Conservation (phyloP, 2,329 filamentous ascomycete species). For the Aspergillus felis region DNA sequence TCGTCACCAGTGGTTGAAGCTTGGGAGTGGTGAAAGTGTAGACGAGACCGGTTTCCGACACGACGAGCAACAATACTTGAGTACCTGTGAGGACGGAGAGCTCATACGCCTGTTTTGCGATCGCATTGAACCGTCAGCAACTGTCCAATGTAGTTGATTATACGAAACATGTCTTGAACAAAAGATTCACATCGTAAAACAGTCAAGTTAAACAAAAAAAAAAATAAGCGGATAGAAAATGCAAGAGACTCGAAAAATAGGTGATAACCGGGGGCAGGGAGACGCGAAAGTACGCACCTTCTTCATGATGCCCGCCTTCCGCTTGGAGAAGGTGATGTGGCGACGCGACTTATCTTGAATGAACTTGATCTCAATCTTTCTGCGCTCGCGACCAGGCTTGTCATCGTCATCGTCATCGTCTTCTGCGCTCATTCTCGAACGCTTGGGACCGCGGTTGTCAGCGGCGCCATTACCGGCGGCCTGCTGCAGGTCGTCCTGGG, state of each 20-base stretch:
- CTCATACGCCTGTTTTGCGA: constrained; percentile 74
- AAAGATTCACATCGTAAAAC: background rate
- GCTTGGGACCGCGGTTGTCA: constrained; percentile 83
- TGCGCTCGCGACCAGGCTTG: constrained; percentile 93
- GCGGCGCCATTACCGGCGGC: constrained; percentile 64
- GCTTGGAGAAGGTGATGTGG: constrained; percentile 99
- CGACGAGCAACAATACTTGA: constrained; percentile 91
- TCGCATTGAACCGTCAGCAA: constrained; percentile 15
- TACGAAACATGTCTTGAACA: background rate
- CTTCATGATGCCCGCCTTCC: constrained; percentile 99
- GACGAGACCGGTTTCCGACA: constrained; percentile 94
- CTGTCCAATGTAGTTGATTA: background rate
- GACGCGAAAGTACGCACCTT: constrained; percentile 64
- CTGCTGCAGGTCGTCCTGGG: constrained; percentile 65
- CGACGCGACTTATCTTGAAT: constrained; percentile 99
- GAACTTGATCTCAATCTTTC: constrained; percentile 99
- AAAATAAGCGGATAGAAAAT: background rate
- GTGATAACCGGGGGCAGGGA: constrained; percentile 4
- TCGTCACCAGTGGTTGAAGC: constrained; percentile 94
- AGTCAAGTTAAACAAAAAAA: background rate
- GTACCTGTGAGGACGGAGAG: constrained; percentile 95
- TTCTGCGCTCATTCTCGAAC: constrained; percentile 74
- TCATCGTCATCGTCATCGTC: constrained; percentile 98
- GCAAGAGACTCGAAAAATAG: constrained; percentile 7
- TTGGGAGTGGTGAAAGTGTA: constrained; percentile 99